Base-by-base conservation (phyloP, 2,329 filamentous ascomycete genomes). In the Arachnopeziza araneosa region DNA sequence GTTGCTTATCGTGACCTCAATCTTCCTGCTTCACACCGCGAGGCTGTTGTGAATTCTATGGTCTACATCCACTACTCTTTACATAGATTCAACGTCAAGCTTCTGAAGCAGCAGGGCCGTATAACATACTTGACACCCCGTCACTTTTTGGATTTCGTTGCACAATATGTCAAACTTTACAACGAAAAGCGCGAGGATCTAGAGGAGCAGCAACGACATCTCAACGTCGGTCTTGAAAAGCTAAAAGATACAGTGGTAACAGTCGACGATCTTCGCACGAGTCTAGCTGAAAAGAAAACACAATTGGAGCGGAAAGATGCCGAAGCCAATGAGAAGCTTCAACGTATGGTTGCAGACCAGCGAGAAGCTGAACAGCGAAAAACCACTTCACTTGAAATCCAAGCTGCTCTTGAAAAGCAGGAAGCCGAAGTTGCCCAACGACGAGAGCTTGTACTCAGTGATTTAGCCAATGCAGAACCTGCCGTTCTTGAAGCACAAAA, bases 211-310 rank as follows among this genome's bases (percentile, higher is more conserved):
- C 95, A 99, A 73, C 89, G 95, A 30, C 95, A 99, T 82, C 81
- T 99, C 64, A 99, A 99, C 70, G 93, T 98, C 59, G 96, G 95
- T 81, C 83, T 99, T 1, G 95, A 99, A 78, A 99, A 99, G 75
- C 81, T 99, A 26, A 85, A 91, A 67, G 95, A 98, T 76, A 99
- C 95, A 1, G 93, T 98, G 23, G 92, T 96, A 75, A 98, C 99
- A 78, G 95, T 99, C 59, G 87, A 91, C 63, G 93, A 98, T 74
- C 81, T 99, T 61, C 88, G 93, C 69, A 87, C 85, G 67, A 97
- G 92, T 75, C 82, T 99, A 60, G 93, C 93, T 1, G 88, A 96
- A 75, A 99, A 99, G 83, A 96, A 97, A 78, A 86, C 83, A 1
- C 91, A 98, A 73, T 82, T 99, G 8, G 92, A 97, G 74, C 88